A percentile compares a stretch with the other conserved stretches of the same genome.
phyloP scores from a whole-genome alignment of 2,329 filamentous ascomycete genomes.

The Aspergillaceae sp. region DNA sequence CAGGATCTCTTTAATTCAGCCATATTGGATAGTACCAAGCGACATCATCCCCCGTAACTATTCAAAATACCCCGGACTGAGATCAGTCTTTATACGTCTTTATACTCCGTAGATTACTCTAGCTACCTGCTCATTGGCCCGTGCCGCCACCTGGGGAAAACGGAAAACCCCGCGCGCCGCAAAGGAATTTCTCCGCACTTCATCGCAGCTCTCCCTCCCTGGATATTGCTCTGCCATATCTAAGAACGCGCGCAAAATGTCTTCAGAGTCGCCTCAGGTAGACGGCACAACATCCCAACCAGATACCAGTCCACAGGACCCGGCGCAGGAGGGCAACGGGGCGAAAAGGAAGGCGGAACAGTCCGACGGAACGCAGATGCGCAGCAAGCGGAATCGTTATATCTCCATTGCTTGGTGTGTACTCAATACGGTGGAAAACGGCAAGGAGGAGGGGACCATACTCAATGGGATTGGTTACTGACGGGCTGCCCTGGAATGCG shows the following conservation, averaged over 20 bases:
- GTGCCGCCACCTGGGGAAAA: conserved; percentile 23
- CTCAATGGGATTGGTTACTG: not conserved
- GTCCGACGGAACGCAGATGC: conserved; percentile 40
- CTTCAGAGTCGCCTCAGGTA: conserved; percentile 26
- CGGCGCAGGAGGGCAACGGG: conserved; percentile 17
- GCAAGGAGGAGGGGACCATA: no score
- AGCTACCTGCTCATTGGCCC: conserved; percentile 10
- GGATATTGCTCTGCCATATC: conserved; percentile 2
- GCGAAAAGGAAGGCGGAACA: conserved; percentile 37
- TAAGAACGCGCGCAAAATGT: conserved; percentile 14
- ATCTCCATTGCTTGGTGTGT: conserved; percentile 58
- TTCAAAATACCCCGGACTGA: not conserved
- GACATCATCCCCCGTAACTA: no score
- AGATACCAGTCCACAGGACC: conserved; percentile 15
- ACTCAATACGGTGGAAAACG: no score
- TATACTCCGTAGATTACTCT: not conserved
- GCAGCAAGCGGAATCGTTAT: conserved; percentile 58
- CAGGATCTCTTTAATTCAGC: no score
- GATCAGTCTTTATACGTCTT: not conserved
- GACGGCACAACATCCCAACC: conserved; percentile 18
- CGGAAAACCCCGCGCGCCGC: conserved; percentile 19
- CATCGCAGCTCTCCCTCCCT: conserved; percentile 9
- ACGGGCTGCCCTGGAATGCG: not conserved
- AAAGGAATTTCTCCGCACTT: conserved; percentile 31
- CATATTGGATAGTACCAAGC: no score